These are phyloP conservation scores for Pseudohyphozyma bogoriensis DNA, from an alignment of 768 basidiomycete genomes.

Conservation along the genomic window DNA sequence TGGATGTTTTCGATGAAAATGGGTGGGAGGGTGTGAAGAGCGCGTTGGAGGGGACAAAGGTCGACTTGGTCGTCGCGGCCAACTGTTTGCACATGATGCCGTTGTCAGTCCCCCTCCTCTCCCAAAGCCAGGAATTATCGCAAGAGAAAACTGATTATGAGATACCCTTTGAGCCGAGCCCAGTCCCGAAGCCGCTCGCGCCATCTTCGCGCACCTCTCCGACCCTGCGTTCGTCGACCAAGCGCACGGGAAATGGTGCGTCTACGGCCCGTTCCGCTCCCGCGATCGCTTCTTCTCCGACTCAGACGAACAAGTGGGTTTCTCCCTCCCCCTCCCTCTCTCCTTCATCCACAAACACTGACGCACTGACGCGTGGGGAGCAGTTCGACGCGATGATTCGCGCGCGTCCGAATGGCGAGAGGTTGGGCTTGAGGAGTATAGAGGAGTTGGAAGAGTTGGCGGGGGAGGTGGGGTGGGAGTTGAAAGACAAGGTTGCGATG, in stretches of 20 bases:
- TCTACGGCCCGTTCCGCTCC: slow-evolving; percentile 22
- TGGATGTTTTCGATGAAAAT: slow-evolving; percentile 5
- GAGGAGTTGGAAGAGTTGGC: slow-evolving; percentile 10
- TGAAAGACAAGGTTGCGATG: slow-evolving; percentile 2
- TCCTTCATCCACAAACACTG: neutral
- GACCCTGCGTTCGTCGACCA: neutral
- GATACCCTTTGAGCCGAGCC: too few species aligned
- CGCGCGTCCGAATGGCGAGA: neutral
- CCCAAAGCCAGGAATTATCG: too few species aligned
- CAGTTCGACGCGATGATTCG: slow-evolving; percentile 16
- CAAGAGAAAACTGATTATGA: too few species aligned
- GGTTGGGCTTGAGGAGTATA: slow-evolving; percentile 15
- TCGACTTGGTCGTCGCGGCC: slow-evolving; percentile 8
- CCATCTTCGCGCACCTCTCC: slow-evolving; percentile 11
- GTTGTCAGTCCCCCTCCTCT: slow-evolving; percentile 4
- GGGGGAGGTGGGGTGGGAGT: neutral
- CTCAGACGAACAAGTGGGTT: slow-evolving; percentile 12
- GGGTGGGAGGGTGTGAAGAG: neutral
- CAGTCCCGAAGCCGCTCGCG: slow-evolving; percentile 10
- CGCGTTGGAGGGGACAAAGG: neutral
- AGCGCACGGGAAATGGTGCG: neutral
- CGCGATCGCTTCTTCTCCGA: slow-evolving; percentile 7
- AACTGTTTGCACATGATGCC: slow-evolving; percentile 25
- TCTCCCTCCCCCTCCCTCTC: neutral
- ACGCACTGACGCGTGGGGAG: neutral